These are phyloP conservation scores for Wickerhamomyces alni DNA, from an alignment of 805 yeast genomes.

Conservation along the genomic window DNA sequence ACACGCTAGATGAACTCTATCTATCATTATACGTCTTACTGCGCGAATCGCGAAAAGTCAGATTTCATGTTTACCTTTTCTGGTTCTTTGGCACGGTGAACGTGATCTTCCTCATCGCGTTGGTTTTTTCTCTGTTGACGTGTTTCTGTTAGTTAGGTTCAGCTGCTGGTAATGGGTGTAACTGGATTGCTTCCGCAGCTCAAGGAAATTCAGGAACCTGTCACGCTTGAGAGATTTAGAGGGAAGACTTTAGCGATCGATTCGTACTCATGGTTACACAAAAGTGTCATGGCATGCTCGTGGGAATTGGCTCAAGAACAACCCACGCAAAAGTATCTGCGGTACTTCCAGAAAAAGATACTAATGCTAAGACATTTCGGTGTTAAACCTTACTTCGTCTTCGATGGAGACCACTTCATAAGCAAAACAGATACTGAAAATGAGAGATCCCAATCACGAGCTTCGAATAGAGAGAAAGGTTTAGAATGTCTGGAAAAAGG, in stretches of 20 bases:
- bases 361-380: conserved; percentile 58
- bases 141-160: background rate
- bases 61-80: too few relatives aligned
- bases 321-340: conserved; percentile 69
- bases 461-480: conserved; percentile 53
- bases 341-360: conserved; percentile 61
- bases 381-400: conserved; percentile 80
- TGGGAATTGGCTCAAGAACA: conserved; percentile 66
- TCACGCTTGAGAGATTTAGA: conserved; percentile 50
- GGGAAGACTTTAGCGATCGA: conserved; percentile 89
- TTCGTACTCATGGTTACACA: conserved; percentile 94
- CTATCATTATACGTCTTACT: too few relatives aligned
- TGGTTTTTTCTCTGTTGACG: background rate
- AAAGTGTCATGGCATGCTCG: conserved; percentile 78
- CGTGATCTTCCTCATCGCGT: background rate
- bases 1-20: too few relatives aligned
- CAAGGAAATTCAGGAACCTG: conserved; percentile 62
- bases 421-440: conserved; percentile 69
- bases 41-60: too few relatives aligned
- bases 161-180: conserved; percentile 61
- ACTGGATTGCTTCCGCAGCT: conserved; percentile 75
- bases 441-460: conserved; percentile 54
- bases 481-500: conserved; percentile 45
- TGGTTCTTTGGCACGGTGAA: too few relatives aligned
- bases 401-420: conserved; percentile 87